These are phyloP conservation scores for Calonectria pteridis DNA, from an alignment of 2,329 filamentous ascomycete genomes.

Conservation along the genomic window DNA sequence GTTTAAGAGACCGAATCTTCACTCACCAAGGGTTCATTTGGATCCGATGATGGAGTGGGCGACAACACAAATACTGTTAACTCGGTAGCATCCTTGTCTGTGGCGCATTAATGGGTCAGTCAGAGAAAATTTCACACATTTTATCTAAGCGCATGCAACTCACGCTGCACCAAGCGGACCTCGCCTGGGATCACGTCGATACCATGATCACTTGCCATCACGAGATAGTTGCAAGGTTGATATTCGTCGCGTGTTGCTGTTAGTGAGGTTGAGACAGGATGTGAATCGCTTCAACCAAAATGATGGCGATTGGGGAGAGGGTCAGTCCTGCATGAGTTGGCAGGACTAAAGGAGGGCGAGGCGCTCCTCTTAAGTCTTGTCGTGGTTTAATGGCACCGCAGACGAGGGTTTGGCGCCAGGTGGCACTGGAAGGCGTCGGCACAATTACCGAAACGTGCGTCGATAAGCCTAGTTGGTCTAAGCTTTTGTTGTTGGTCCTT, in stretches of 20 bases:
- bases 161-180: constrained; percentile 35
- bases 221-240: background rate
- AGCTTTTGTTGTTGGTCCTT: background rate
- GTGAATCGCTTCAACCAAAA: background rate
- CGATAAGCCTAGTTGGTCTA: constrained; percentile 12
- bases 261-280: too few species aligned
- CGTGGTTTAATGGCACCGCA: background rate
- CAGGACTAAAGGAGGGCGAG: background rate
- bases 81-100: constrained; percentile 35
- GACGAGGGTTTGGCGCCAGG: constrained; percentile 1
- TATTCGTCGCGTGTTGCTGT: background rate
- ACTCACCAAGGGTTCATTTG: constrained; percentile 49
- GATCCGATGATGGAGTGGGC: constrained; percentile 42
- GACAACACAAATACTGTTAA: constrained; percentile 32
- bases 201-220: constrained; percentile 25
- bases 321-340: background rate
- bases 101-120: background rate
- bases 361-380: background rate
- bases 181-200: constrained; percentile 29
- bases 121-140: background rate
- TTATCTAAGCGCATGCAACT: background rate
- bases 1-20: background rate
- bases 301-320: background rate
- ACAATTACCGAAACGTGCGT: constrained; percentile 7
- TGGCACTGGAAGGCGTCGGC: constrained; percentile 3